Base-by-base conservation (phyloP, 2,329 filamentous ascomycete genomes). In the Leptodontidium sp. region DNA sequence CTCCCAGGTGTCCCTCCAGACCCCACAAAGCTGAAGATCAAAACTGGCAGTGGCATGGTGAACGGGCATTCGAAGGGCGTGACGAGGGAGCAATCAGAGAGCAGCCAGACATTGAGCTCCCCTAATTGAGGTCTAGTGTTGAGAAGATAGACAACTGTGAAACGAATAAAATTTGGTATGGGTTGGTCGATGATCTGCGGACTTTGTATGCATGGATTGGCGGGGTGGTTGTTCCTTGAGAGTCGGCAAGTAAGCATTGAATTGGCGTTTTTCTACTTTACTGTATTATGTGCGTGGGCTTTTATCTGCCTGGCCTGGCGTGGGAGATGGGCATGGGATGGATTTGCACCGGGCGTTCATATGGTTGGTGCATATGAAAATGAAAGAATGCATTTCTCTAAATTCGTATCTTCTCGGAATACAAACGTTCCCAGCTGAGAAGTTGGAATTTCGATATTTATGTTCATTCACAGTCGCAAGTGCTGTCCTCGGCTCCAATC, bases 71-170 rank as follows among this genome's bases (percentile, higher is more conserved):
- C 32, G 26, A 61, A 69, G 47, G 32, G 45, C 14, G 45, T 35
- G n/a, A 55, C 53, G n/a, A 52, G 68, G 32, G 64, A 65, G 35
- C 52, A 49, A 21, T 69, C 68, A 9, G 68, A 72, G 50, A 68
- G 70, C 58, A 75, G 73, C 61, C 73, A 75, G 59, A 76, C 74
- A 24, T 59, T 68, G 63, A 69, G 61, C 53, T 69, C 61, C 47
- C 64, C 53, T 11, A 67, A 64, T 61, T 68, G 55, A 62, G 38
- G 47, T 17, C 45, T 59, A 21, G 3, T 4, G 12, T 5, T 43
- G 21, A 11, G n/a, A 35, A 43, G 57, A 59, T 43, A 45, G 12
- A 45, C 57, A 9, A 9, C 9, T 21, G 21, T 29, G n/a, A 35
- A 26, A 55, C 52, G 52, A 55, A 29, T 59, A 40, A 59, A 15